phyloP scores from a whole-genome alignment of 2,329 filamentous ascomycete genomes.

The Endothia cerciana region DNA sequence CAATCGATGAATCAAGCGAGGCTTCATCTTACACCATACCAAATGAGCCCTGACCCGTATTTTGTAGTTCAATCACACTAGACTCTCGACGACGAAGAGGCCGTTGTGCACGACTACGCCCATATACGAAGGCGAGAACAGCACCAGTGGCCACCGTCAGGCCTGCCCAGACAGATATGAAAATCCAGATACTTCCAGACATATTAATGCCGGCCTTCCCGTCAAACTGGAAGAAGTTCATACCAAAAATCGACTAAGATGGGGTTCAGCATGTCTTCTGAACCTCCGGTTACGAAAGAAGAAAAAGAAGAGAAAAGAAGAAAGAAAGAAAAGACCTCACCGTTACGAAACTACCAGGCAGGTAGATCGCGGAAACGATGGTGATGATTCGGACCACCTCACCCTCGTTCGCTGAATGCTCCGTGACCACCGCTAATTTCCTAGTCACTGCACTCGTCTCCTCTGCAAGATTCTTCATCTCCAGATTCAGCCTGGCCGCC shows the following conservation, averaged over 20 bases:
- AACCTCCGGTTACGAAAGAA: background rate
- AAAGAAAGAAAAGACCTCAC: too few species aligned
- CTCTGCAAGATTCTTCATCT: slow-evolving; percentile 29
- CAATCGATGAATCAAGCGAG: background rate
- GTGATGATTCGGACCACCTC: slow-evolving; percentile 36
- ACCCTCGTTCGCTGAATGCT: slow-evolving; percentile 34
- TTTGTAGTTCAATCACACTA: background rate
- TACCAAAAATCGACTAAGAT: slow-evolving; percentile 28
- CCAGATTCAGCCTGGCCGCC: slow-evolving; percentile 24
- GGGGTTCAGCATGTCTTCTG: background rate
- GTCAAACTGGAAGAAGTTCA: slow-evolving; percentile 32
- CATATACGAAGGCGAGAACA: slow-evolving; percentile 12
- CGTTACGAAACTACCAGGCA: slow-evolving; percentile 35
- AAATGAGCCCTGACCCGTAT: background rate
- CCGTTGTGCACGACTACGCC: background rate
- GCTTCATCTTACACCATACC: background rate
- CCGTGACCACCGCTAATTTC: slow-evolving; percentile 32
- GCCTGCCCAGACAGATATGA: slow-evolving; percentile 18
- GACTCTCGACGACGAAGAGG: background rate
- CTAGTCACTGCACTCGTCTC: slow-evolving; percentile 30
- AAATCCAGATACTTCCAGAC: slow-evolving; percentile 18
- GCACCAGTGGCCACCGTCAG: slow-evolving; percentile 13
- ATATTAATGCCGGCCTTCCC: background rate
- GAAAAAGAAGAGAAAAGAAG: too few species aligned
- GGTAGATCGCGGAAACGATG: slow-evolving; percentile 34